Evolutionary conservation across 768 basidiomycete genomes (phyloP).

Genomic region (Cantharellus cinnabarinus): DNA sequence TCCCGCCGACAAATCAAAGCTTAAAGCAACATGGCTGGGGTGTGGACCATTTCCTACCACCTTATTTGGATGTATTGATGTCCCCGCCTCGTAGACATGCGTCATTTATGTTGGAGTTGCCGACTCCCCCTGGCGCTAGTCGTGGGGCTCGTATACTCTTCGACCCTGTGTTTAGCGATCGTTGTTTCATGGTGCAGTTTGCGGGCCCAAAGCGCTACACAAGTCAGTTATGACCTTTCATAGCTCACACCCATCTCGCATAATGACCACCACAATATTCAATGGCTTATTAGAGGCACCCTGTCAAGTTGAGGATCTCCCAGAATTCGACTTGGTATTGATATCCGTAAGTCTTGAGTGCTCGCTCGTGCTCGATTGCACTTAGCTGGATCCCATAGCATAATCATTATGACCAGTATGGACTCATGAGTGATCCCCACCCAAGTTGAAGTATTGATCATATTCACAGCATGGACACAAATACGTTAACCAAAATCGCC

Average conservation of each 20-base stretch:
- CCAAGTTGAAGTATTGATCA: background rate
- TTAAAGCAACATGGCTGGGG: slow-evolving; percentile 35
- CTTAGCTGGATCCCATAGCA: background rate
- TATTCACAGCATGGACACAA: slow-evolving; percentile 10
- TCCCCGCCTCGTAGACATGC: slow-evolving; percentile 20
- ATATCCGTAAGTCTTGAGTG: slow-evolving; percentile 16
- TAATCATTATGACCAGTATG: slow-evolving; percentile 10
- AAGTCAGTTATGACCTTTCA: slow-evolving; percentile 10
- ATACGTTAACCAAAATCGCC: slow-evolving; percentile 12
- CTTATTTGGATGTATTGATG: background rate
- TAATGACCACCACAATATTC: background rate
- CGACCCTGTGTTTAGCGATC: slow-evolving; percentile 29
- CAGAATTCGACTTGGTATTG: slow-evolving; percentile 21
- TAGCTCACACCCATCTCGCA: background rate
- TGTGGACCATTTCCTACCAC: background rate
- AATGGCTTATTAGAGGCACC: slow-evolving; percentile 8
- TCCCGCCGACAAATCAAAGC: slow-evolving; percentile 1
- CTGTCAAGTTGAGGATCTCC: slow-evolving; percentile 18
- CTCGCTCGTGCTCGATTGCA: background rate
- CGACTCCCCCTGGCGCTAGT: slow-evolving; percentile 14
- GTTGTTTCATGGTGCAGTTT: slow-evolving; percentile 28
- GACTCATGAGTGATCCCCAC: background rate
- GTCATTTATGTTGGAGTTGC: slow-evolving; percentile 32
- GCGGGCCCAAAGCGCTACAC: slow-evolving; percentile 30
- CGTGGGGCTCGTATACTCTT: slow-evolving; percentile 30